Conservation (phyloP, 164 flowering plant genomes). For the Sextonia rubra region DNA sequence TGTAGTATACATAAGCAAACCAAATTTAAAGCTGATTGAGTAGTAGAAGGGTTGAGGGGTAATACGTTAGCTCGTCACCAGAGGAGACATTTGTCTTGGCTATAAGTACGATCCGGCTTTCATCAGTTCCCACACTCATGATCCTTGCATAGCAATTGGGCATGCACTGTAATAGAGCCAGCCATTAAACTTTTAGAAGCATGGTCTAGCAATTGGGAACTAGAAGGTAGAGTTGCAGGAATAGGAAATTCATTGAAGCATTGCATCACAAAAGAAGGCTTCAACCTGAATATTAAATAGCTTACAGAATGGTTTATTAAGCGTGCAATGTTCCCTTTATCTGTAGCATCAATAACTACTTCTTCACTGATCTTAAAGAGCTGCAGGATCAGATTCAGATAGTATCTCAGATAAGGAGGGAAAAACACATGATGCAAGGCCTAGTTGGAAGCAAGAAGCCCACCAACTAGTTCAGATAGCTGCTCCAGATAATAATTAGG, state of each 20-base stretch:
- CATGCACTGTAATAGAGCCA: constrained; percentile 66
- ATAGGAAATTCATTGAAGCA: neutral
- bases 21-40: neutral
- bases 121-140: constrained; percentile 70
- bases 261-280: neutral
- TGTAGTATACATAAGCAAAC: neutral
- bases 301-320: constrained; percentile 93
- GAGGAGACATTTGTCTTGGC: constrained; percentile 78
- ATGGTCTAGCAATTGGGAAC: constrained; percentile 5
- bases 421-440: neutral
- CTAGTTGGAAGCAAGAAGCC: neutral
- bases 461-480: too few species aligned
- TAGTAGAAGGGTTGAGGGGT: neutral
- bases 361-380: constrained; percentile 93
- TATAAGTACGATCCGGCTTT: constrained; percentile 85
- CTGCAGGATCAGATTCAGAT: constrained; percentile 36
- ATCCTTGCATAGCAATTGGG: constrained; percentile 98
- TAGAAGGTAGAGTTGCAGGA: neutral
- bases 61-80: constrained; percentile 92
- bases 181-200: constrained; percentile 4
- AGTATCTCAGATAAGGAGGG: neutral
- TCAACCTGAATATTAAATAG: neutral
- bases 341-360: constrained; percentile 90
- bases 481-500: neutral
- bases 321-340: constrained; percentile 90